These are phyloP conservation scores for Beauveria sp. DNA, from an alignment of 2,329 filamentous ascomycete species.

Conservation along the genomic window DNA sequence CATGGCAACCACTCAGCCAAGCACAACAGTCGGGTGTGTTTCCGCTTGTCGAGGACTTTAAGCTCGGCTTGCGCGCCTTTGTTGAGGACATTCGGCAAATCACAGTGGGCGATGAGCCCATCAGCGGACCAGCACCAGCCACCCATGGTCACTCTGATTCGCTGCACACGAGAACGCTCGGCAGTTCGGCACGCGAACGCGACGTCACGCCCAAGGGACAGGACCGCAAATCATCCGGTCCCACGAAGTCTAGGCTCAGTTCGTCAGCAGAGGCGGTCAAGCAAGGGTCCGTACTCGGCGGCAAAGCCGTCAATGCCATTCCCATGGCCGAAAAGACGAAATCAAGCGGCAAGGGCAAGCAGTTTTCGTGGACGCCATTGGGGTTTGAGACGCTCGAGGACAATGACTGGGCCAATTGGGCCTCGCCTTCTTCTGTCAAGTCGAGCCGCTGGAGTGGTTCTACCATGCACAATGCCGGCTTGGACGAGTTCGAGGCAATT, in stretches of 20 bases:
- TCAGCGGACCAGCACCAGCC: conserved; percentile 41
- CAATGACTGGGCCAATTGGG: conserved; percentile 60
- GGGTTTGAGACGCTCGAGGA: conserved; percentile 51
- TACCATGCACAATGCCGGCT: conserved; percentile 36
- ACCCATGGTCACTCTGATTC: conserved; percentile 20
- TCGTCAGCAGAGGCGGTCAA: conserved; percentile 33
- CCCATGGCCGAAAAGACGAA: conserved; percentile 29
- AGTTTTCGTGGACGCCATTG: conserved; percentile 53
- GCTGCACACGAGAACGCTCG: background rate
- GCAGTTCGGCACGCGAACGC: conserved; percentile 15
- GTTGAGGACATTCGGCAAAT: conserved; percentile 92
- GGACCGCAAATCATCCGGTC: conserved; percentile 40
- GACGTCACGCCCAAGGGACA: conserved; percentile 17
- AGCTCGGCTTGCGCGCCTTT: conserved; percentile 86
- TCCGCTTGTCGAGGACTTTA: conserved; percentile 83
- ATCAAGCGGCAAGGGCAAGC: conserved; percentile 36
- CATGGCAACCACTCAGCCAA: conserved; percentile 49
- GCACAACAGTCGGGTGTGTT: conserved; percentile 46
- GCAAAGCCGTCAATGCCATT: conserved; percentile 15
- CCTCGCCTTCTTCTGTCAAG: conserved; percentile 46
- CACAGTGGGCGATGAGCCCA: conserved; percentile 87
- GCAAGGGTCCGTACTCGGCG: conserved; percentile 16
- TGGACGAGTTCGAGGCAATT: conserved; percentile 37
- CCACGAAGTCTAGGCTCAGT: conserved; percentile 35
- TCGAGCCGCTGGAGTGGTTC: conserved; percentile 58